Evolutionary conservation across 441 rosid species (phyloP).

Genomic region (Erodium chrysanthum): DNA sequence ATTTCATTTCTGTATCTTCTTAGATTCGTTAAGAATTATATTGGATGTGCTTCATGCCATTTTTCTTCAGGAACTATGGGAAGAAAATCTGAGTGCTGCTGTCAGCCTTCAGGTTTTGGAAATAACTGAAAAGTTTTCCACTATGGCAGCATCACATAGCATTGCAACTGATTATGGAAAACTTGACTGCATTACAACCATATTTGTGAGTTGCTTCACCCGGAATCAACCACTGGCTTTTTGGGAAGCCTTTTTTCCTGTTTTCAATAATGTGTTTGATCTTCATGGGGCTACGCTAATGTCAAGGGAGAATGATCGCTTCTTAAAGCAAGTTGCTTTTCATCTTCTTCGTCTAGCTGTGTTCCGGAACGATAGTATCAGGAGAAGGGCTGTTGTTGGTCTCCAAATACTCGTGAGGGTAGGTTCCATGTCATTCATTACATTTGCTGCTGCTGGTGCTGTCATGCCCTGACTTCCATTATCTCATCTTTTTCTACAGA

Average conservation of each 20-base stretch:
- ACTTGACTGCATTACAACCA: constrained; percentile 87
- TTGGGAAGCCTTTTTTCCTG: constrained; percentile 85
- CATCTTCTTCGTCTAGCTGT: constrained; percentile 93
- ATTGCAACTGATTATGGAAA: constrained; percentile 97
- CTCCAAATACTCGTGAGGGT: constrained; percentile 93
- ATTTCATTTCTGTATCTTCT: constrained; percentile 7
- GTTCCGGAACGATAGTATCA: constrained; percentile 84
- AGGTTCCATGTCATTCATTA: constrained; percentile 24
- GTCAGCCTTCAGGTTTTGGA: constrained; percentile 98
- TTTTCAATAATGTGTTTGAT: constrained; percentile 66
- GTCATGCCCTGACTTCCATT: constrained; percentile 18
- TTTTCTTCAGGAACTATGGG: constrained; percentile 91
- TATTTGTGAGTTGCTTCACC: constrained; percentile 79
- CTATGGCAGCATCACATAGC: constrained; percentile 78
- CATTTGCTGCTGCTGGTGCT: constrained; percentile 14
- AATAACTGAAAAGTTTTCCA: constrained; percentile 79
- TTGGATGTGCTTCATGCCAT: constrained; percentile 20
- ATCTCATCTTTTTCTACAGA: constrained; percentile 49
- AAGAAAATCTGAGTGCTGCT: constrained; percentile 94
- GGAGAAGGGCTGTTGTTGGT: constrained; percentile 90
- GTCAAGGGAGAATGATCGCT: constrained; percentile 99
- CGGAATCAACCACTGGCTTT: constrained; percentile 87
- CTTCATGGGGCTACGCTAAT: constrained; percentile 94
- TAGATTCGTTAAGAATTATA: constrained; percentile 5
- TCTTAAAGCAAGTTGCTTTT: constrained; percentile 92